Evolutionary conservation across 768 basidiomycete species (phyloP).

Genomic region (Pleurotus tuber-regium): DNA sequence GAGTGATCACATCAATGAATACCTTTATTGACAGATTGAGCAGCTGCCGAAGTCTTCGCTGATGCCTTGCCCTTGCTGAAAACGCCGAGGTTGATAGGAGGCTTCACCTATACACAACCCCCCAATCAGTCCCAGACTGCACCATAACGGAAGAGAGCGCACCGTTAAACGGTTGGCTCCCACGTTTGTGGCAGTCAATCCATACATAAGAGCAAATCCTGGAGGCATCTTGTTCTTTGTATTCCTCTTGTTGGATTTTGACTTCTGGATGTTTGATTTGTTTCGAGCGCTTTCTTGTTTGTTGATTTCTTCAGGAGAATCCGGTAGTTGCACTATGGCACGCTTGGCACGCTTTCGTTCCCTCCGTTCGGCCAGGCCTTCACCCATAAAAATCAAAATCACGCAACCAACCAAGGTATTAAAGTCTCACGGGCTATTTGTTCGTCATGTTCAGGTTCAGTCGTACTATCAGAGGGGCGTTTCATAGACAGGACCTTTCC

Average conservation of each 20-base stretch:
- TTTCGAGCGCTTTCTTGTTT: conserved; percentile 11
- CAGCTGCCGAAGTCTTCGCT: conserved; percentile 28
- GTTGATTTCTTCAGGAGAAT: conserved; percentile 15
- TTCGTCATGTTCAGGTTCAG: conserved; percentile 17
- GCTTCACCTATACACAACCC: conserved; percentile 36
- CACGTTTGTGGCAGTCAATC: conserved; percentile 60
- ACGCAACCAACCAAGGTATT: not conserved
- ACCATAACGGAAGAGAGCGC: conserved; percentile 14
- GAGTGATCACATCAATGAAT: conserved; percentile 7
- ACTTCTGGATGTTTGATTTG: conserved; percentile 18
- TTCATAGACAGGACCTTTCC: no score
- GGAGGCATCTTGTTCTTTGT: conserved; percentile 37
- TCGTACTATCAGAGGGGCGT: no score
- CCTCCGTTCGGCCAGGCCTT: conserved; percentile 65
- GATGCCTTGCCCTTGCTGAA: conserved; percentile 70
- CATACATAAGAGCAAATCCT: conserved; percentile 66
- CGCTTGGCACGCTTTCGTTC: conserved; percentile 61
- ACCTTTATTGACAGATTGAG: conserved; percentile 25
- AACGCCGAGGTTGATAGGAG: conserved; percentile 46
- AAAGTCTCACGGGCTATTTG: conserved; percentile 20
- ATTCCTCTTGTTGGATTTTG: conserved; percentile 21
- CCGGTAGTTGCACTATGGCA: conserved; percentile 43
- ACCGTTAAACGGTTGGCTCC: conserved; percentile 64
- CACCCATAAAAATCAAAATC: not conserved
- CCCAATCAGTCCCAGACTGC: not conserved